Conservation (phyloP, 2,329 filamentous ascomycete genomes). For the Colletotrichum endophyticum region DNA sequence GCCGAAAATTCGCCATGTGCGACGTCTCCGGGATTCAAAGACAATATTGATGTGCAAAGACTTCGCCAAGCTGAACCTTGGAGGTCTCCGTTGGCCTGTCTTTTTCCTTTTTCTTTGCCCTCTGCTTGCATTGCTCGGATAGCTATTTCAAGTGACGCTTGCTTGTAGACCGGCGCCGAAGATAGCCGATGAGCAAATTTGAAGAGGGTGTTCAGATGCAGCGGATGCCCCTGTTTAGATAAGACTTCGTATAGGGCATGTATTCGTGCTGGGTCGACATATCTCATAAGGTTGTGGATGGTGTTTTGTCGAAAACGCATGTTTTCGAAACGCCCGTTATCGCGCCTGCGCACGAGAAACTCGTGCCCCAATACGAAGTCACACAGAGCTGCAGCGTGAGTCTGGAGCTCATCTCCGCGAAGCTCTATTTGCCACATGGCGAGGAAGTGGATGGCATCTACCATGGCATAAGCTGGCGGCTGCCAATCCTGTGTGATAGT, state of each 20-base stretch:
- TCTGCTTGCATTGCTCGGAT: constrained; percentile 34
- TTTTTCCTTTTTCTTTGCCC: neutral
- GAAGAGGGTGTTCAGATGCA: constrained; percentile 49
- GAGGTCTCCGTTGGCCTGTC: constrained; percentile 42
- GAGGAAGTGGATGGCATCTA: constrained; percentile 38
- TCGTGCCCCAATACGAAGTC: constrained; percentile 22
- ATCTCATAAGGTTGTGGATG: constrained; percentile 26
- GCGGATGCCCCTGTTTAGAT: constrained; percentile 24
- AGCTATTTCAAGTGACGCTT: constrained; percentile 46
- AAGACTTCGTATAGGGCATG: constrained; percentile 41
- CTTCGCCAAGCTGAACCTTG: constrained; percentile 53
- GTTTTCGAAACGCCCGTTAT: constrained; percentile 21
- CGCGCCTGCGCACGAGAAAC: neutral
- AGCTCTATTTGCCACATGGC: constrained; percentile 22
- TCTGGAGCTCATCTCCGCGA: neutral
- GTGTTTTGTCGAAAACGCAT: constrained; percentile 43
- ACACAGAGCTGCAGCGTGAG: constrained; percentile 21
- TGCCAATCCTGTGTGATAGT: constrained; percentile 42
- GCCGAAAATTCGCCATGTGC: constrained; percentile 38
- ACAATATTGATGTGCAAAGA: constrained; percentile 65
- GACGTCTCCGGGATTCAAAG: constrained; percentile 32
- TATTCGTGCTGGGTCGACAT: neutral
- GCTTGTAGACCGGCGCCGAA: constrained; percentile 41
- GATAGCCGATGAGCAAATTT: constrained; percentile 55
- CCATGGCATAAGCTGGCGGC: constrained; percentile 41